phyloP scores from a whole-genome alignment of 1,284 basidiomycete species.

The Sporisorium iseilematis-ciliati region DNA sequence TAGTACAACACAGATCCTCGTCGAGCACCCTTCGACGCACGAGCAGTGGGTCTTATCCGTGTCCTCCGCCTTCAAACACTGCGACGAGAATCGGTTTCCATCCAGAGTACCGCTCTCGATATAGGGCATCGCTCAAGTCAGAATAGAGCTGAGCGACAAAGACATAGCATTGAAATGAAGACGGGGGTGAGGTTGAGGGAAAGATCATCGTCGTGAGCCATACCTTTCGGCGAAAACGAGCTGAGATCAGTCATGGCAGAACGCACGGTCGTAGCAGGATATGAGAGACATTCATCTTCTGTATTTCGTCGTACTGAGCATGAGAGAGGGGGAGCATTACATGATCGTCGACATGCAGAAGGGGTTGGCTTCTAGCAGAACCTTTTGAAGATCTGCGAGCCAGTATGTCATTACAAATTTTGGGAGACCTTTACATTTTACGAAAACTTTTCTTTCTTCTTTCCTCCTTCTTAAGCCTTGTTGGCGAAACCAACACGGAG shows the following conservation, averaged over 20 bases:
- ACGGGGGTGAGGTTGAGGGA: too few species aligned
- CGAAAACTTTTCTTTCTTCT: neutral
- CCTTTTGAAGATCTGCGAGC: constrained; percentile 12
- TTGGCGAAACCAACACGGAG: constrained; percentile 71
- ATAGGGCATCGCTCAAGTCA: too few species aligned
- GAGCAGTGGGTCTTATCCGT: too few species aligned
- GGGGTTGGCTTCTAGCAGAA: constrained; percentile 24
- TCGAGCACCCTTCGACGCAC: too few species aligned
- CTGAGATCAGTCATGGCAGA: neutral
- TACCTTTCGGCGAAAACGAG: neutral
- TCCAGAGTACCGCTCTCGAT: too few species aligned
- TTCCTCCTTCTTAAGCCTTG: constrained; percentile 44
- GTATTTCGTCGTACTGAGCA: constrained; percentile 11
- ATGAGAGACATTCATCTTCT: constrained; percentile 17
- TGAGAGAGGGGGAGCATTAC: neutral
- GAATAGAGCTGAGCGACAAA: too few species aligned
- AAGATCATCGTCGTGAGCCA: neutral
- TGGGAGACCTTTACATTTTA: constrained; percentile 5
- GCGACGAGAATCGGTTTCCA: too few species aligned
- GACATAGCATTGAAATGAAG: too few species aligned
- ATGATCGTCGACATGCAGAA: constrained; percentile 15
- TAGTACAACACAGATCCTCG: too few species aligned
- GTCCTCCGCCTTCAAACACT: too few species aligned
- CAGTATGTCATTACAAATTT: neutral
- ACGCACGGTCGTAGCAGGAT: neutral